Conservation (phyloP, 1,284 basidiomycete genomes). For the Irpex sp. region DNA sequence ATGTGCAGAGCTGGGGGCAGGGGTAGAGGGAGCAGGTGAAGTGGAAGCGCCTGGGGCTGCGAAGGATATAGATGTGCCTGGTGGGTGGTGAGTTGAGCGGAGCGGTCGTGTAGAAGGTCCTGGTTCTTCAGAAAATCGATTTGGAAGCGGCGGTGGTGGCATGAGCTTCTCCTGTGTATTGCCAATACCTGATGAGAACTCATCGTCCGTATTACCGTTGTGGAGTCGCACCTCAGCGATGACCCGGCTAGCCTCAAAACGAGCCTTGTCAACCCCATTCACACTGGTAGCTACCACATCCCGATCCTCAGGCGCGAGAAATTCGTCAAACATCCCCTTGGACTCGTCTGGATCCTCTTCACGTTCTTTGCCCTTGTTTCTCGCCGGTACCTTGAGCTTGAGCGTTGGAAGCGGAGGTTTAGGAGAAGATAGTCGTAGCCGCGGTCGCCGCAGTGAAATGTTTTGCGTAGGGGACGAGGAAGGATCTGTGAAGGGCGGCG, state of each 20-base stretch:
- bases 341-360: conserved; percentile 45
- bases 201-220: neutral
- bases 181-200: neutral
- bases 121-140: conserved; percentile 30
- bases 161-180: conserved; percentile 47
- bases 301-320: conserved; percentile 69
- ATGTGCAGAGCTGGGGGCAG: conserved; percentile 31
- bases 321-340: conserved; percentile 76
- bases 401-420: conserved; percentile 35
- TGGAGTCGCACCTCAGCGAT: conserved; percentile 60
- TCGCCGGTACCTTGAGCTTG: conserved; percentile 50
- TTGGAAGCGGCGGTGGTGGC: conserved; percentile 33
- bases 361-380: conserved; percentile 58
- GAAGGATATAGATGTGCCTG: conserved; percentile 16
- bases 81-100: conserved; percentile 48
- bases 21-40: conserved; percentile 38
- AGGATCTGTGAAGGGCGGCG: neutral
- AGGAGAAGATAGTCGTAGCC: conserved; percentile 35
- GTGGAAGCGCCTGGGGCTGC: conserved; percentile 26
- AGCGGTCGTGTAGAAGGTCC: conserved; percentile 63
- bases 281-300: conserved; percentile 77
- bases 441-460: conserved; percentile 27
- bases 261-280: conserved; percentile 61
- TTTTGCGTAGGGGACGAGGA: neutral
- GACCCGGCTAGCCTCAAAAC: conserved; percentile 72